These are phyloP conservation scores for Euclidium syriacum DNA, from an alignment of 345 rosid genomes.

Conservation along the genomic window DNA sequence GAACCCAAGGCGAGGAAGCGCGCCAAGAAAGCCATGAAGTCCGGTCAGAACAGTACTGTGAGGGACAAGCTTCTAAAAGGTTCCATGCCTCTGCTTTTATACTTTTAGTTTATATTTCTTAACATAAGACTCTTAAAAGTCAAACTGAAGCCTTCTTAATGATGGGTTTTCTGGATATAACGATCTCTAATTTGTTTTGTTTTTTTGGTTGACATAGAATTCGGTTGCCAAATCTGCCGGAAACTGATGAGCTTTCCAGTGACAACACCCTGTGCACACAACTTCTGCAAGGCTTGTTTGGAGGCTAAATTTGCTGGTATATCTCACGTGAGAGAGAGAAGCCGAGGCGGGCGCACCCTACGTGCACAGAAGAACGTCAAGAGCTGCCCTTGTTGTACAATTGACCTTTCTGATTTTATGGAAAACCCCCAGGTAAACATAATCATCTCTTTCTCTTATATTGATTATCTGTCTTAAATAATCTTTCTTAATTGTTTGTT, in stretches of 20 bases:
- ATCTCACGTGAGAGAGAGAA: slow-evolving; percentile 40
- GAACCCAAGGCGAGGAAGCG: slow-evolving; percentile 29
- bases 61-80: slow-evolving; percentile 28
- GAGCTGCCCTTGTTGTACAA: slow-evolving; percentile 54
- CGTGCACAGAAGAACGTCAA: slow-evolving; percentile 45
- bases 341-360: slow-evolving; percentile 39
- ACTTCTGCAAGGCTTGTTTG: slow-evolving; percentile 56
- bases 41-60: slow-evolving; percentile 23
- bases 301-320: slow-evolving; percentile 48
- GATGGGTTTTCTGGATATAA: too few species aligned
- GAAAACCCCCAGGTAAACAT: slow-evolving; percentile 38
- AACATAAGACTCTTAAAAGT: too few species aligned
- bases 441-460: not conserved
- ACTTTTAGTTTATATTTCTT: too few species aligned
- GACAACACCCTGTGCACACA: slow-evolving; percentile 64
- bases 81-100: not conserved
- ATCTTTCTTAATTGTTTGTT: too few species aligned
- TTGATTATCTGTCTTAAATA: too few species aligned
- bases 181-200: not conserved
- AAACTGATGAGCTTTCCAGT: slow-evolving; percentile 49
- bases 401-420: slow-evolving; percentile 55
- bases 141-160: too few species aligned
- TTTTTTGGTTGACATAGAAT: not conserved
- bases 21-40: slow-evolving; percentile 17
- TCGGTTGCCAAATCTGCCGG: slow-evolving; percentile 29